phyloP scores from a whole-genome alignment of 768 basidiomycete genomes.

The Leccinum uliginosum region DNA sequence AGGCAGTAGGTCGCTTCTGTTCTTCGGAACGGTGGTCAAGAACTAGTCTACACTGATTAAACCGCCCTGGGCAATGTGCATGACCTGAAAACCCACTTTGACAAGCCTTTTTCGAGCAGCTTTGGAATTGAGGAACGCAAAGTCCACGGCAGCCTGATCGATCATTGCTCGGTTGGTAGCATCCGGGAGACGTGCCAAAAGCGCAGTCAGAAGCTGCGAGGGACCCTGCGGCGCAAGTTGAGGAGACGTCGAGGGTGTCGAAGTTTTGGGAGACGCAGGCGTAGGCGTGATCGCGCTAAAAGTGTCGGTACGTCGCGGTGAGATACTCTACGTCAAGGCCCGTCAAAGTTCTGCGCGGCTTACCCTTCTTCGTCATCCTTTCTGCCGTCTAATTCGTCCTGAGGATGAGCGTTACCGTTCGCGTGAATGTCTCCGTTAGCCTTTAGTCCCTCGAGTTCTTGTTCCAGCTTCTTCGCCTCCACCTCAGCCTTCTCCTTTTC shows the following conservation, averaged over 20 bases:
- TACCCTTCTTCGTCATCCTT: slow-evolving; percentile 31
- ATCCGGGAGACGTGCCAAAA: slow-evolving; percentile 89
- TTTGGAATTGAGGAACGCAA: slow-evolving; percentile 95
- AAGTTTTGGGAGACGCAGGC: slow-evolving; percentile 61
- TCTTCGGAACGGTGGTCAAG: slow-evolving; percentile 79
- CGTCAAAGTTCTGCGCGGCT: slow-evolving; percentile 1
- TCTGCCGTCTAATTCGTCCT: slow-evolving; percentile 12
- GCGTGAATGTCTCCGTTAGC: slow-evolving; percentile 28
- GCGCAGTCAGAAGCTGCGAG: slow-evolving; percentile 84
- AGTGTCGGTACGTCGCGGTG: slow-evolving; percentile 37
- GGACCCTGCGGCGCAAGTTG: slow-evolving; percentile 84
- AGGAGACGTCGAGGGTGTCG: slow-evolving; percentile 58
- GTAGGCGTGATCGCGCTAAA: slow-evolving; percentile 54
- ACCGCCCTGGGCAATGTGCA: slow-evolving; percentile 1
- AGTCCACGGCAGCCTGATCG: slow-evolving; percentile 93
- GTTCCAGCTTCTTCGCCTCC: slow-evolving; percentile 71
- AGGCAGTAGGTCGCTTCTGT: slow-evolving; percentile 84
- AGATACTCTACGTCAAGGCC: slow-evolving; percentile 16
- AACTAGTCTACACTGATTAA: slow-evolving; percentile 45
- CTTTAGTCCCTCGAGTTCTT: slow-evolving; percentile 65
- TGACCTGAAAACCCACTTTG: slow-evolving; percentile 49
- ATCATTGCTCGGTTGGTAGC: slow-evolving; percentile 87
- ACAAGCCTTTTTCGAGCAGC: slow-evolving; percentile 89
- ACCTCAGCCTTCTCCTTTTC: slow-evolving; percentile 56
- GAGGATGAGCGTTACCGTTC: slow-evolving; percentile 18